Evolutionary conservation across 768 basidiomycete species (phyloP).

Genomic region (Postia placenta): DNA sequence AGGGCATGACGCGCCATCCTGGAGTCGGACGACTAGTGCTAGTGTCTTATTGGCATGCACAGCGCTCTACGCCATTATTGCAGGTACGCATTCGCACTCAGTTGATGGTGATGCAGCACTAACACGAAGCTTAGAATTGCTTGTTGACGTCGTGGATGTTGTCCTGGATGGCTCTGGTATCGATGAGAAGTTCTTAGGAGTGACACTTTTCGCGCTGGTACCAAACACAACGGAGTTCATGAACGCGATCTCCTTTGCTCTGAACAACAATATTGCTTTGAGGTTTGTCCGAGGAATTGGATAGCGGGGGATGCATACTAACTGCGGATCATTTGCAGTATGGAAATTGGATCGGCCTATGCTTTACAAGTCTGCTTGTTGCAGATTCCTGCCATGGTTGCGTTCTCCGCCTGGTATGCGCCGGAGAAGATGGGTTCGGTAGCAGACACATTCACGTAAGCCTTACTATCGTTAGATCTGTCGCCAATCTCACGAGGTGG

Average conservation of each 20-base stretch:
- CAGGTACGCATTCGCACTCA: slow-evolving; percentile 55
- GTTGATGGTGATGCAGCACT: too few relatives aligned
- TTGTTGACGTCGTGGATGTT: slow-evolving; percentile 94
- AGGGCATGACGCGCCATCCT: slow-evolving; percentile 93
- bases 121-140: slow-evolving; percentile 69
- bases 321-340: slow-evolving; percentile 45
- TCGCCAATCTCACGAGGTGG: background rate
- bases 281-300: slow-evolving; percentile 45
- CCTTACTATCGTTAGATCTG: slow-evolving; percentile 11
- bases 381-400: slow-evolving; percentile 98
- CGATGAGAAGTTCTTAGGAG: slow-evolving; percentile 95
- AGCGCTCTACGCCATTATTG: slow-evolving; percentile 89
- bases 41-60: slow-evolving; percentile 89
- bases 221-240: slow-evolving; percentile 99
- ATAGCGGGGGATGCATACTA: too few relatives aligned
- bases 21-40: slow-evolving; percentile 87
- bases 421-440: slow-evolving; percentile 81
- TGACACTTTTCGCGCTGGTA: slow-evolving; percentile 94
- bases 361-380: slow-evolving; percentile 96
- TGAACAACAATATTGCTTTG: slow-evolving; percentile 94
- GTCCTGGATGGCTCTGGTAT: slow-evolving; percentile 87
- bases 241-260: slow-evolving; percentile 97
- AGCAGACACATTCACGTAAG: slow-evolving; percentile 91
- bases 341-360: slow-evolving; percentile 99
- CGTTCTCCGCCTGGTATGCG: slow-evolving; percentile 93